Evolutionary conservation across 805 yeast species (phyloP).

Genomic region (Metschnikowia cubensis): DNA sequence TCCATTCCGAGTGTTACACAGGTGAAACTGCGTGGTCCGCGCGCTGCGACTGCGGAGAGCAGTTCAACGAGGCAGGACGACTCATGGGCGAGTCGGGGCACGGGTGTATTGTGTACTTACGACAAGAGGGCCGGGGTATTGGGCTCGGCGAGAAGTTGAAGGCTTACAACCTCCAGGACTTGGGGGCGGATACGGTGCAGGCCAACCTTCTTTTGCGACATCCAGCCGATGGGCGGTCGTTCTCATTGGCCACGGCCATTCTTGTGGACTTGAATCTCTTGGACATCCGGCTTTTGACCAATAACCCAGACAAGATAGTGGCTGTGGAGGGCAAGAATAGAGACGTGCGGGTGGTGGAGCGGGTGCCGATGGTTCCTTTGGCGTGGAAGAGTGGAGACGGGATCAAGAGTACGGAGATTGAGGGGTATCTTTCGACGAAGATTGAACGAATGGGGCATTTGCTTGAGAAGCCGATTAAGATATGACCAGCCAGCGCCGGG

Average conservation of each 20-base stretch:
- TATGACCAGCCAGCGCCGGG: no score
- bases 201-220: constrained; percentile 90
- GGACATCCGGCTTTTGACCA: constrained; percentile 76
- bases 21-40: constrained; percentile 99
- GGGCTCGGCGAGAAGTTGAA: constrained; percentile 97
- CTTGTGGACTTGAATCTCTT: constrained; percentile 73
- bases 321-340: constrained; percentile 90
- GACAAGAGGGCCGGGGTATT: constrained; percentile 98
- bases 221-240: constrained; percentile 97
- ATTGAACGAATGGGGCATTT: constrained; percentile 97
- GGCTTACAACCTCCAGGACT: constrained; percentile 93
- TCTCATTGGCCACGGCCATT: constrained; percentile 91
- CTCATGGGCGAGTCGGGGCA: constrained; percentile 82
- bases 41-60: constrained; percentile 98
- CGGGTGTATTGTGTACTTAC: constrained; percentile 90
- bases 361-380: constrained; percentile 96
- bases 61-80: constrained; percentile 95
- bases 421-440: constrained; percentile 89
- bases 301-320: constrained; percentile 92
- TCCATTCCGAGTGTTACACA: constrained; percentile 96
- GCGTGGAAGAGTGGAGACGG: constrained; percentile 75
- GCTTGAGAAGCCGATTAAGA: constrained; percentile 45
- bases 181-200: constrained; percentile 98
- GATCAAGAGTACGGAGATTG: constrained; percentile 79
- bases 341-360: constrained; percentile 69